Percentiles rank a stretch among this genome's conserved stretches.
Evolutionary conservation across 2,329 filamentous ascomycete genomes (phyloP).

Genomic region (Tolypocladium sp.): DNA sequence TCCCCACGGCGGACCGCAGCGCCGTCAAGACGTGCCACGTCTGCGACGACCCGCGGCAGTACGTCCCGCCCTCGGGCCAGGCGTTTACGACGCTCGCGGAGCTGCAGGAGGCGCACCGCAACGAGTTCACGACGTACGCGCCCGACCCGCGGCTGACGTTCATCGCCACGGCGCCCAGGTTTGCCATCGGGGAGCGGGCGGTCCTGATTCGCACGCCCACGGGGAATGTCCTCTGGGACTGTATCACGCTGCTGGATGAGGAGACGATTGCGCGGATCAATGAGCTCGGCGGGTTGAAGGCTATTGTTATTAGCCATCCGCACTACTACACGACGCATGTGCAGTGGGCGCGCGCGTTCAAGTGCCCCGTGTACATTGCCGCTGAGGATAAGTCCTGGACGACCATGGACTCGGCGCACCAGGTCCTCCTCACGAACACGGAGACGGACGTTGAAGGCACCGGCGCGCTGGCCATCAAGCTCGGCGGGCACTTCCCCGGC

Average conservation of each 20-base stretch:
- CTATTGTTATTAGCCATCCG: conserved; percentile 70
- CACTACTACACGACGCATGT: conserved; percentile 75
- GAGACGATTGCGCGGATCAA: conserved; percentile 51
- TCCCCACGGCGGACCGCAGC: conserved; percentile 28
- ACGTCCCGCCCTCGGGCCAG: conserved; percentile 48
- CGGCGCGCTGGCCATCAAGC: conserved; percentile 54
- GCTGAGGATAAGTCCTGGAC: conserved; percentile 59
- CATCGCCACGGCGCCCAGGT: conserved; percentile 43
- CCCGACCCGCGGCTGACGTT: conserved; percentile 34
- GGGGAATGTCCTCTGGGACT: conserved; percentile 76
- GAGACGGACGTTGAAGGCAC: conserved; percentile 31
- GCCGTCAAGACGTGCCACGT: conserved; percentile 53
- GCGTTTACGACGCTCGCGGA: conserved; percentile 51
- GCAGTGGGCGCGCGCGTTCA: conserved; percentile 61
- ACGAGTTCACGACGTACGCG: conserved; percentile 40
- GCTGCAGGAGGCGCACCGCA: conserved; percentile 36
- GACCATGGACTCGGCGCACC: conserved; percentile 31
- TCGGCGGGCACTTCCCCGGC: conserved; percentile 74
- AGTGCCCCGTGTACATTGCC: conserved; percentile 61
- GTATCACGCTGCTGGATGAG: conserved; percentile 59
- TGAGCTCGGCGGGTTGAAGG: conserved; percentile 53
- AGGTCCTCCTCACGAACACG: conserved; percentile 36
- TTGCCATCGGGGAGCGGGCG: conserved; percentile 69
- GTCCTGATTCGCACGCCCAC: conserved; percentile 55
- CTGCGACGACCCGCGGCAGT: conserved; percentile 67